phyloP scores from a whole-genome alignment of 2,329 filamentous ascomycete genomes.

The Talaromyces albobiverticillius region DNA sequence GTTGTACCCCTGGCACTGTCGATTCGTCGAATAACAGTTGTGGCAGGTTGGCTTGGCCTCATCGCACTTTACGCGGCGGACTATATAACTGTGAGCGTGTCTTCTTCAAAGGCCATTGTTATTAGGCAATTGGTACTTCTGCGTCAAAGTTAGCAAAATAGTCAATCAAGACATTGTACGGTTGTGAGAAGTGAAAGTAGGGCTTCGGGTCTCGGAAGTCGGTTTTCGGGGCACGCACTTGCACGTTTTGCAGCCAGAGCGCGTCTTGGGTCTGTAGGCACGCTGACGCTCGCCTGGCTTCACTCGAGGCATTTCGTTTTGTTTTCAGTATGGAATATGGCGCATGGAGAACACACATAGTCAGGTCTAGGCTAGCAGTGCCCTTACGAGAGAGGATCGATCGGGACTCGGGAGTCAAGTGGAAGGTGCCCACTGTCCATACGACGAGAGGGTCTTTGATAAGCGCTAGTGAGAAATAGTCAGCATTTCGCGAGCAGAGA shows the following conservation, averaged over 20 bases:
- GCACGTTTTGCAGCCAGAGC: conserved; percentile 10
- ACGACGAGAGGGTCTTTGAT: neutral
- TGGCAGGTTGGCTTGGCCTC: conserved; percentile 4
- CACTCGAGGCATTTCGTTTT: conserved; percentile 1
- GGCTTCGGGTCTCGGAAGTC: neutral
- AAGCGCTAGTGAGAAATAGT: neutral
- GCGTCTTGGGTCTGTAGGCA: conserved; percentile 9
- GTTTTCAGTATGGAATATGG: too few relatives aligned
- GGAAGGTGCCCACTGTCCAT: neutral
- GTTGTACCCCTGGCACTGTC: conserved; percentile 4
- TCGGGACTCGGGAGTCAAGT: neutral
- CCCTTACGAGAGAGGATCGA: conserved; percentile 2
- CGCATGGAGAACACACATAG: too few relatives aligned
- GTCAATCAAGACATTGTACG: too few relatives aligned
- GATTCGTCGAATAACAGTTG: neutral
- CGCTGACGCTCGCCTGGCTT: conserved; percentile 9
- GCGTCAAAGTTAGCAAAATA: neutral
- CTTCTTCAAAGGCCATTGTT: neutral
- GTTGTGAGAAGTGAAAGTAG: too few relatives aligned
- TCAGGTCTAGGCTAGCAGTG: neutral
- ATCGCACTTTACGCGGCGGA: conserved; percentile 10
- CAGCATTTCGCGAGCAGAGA: neutral
- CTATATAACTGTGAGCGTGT: neutral
- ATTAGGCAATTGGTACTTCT: neutral
- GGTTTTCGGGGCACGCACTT: conserved; percentile 1